phyloP scores from a whole-genome alignment of 1,284 basidiomycete genomes.

The Cryptococcus neoformans region DNA sequence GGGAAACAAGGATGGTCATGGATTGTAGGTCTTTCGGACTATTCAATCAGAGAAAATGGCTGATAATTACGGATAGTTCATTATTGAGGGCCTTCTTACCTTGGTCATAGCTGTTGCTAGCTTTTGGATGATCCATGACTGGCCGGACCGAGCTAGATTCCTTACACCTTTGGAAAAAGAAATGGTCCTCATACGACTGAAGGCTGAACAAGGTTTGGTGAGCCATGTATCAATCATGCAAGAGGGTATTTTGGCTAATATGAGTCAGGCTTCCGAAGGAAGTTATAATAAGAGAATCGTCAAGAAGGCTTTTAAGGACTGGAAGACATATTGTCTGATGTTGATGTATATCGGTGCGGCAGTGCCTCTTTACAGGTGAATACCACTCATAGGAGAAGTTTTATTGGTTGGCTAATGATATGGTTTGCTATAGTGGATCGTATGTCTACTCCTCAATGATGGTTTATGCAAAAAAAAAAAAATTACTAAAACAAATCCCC shows the following conservation, averaged over 20 bases:
- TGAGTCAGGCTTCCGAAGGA: constrained; percentile 18
- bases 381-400: constrained; percentile 17
- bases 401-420: constrained; percentile 14
- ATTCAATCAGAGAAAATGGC: not conserved
- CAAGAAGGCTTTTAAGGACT: constrained; percentile 36
- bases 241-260: too few relatives aligned
- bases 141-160: constrained; percentile 45
- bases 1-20: constrained; percentile 48
- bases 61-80: constrained; percentile 28
- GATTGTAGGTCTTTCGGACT: constrained; percentile 25
- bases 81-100: constrained; percentile 48
- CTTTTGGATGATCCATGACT: constrained; percentile 47
- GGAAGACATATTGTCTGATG: constrained; percentile 40
- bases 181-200: constrained; percentile 40
- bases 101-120: constrained; percentile 33
- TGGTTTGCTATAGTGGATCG: not conserved
- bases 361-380: constrained; percentile 46
- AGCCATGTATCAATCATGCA: not conserved
- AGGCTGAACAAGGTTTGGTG: constrained; percentile 38
- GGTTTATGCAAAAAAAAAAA: constrained; percentile 1
- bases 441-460: not conserved
- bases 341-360: constrained; percentile 49
- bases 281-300: constrained; percentile 32
- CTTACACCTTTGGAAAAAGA: constrained; percentile 40
- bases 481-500: constrained; percentile 24